phyloP scores from a whole-genome alignment of 139 green algal species.

The Pseudopediastrum boryanum region DNA sequence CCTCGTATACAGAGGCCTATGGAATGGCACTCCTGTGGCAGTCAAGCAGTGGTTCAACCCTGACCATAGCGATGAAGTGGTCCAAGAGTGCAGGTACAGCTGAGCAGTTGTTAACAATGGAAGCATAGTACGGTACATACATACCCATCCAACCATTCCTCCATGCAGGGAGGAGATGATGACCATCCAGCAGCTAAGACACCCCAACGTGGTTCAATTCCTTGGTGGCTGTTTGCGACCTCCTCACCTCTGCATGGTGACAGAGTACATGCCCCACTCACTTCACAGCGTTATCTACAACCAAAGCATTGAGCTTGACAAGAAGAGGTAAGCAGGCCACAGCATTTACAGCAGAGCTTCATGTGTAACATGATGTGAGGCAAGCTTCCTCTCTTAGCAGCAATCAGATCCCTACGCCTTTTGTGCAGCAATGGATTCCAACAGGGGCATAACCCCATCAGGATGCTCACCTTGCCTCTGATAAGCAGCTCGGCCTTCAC shows the following conservation, averaged over 20 bases:
- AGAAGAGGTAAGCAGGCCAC: constrained; percentile 43
- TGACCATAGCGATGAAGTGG: constrained; percentile 48
- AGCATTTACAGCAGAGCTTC: no score
- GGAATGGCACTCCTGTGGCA: constrained; percentile 66
- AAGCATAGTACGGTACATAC: not conserved
- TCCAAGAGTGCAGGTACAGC: constrained; percentile 63
- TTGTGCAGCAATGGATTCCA: no score
- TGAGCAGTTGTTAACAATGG: not conserved
- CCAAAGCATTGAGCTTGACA: constrained; percentile 54
- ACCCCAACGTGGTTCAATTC: constrained; percentile 75
- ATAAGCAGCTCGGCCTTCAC: no score
- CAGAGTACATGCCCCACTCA: constrained; percentile 66
- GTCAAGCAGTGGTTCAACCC: constrained; percentile 81
- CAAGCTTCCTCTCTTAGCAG: no score
- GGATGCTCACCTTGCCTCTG: no score
- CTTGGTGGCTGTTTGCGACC: constrained; percentile 59
- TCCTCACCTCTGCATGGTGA: constrained; percentile 68
- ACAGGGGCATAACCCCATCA: no score
- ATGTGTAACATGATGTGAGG: no score
- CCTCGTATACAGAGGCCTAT: constrained; percentile 66
- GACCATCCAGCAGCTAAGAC: constrained; percentile 61
- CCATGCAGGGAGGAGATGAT: constrained; percentile 62
- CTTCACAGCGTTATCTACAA: constrained; percentile 64
- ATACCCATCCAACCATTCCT: not conserved
- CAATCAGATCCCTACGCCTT: no score